Percentiles rank a stretch among this genome's conserved stretches.
These are phyloP conservation scores for Debaryomyces prosopidis DNA, from an alignment of 805 yeast genomes.

Conservation along the genomic window DNA sequence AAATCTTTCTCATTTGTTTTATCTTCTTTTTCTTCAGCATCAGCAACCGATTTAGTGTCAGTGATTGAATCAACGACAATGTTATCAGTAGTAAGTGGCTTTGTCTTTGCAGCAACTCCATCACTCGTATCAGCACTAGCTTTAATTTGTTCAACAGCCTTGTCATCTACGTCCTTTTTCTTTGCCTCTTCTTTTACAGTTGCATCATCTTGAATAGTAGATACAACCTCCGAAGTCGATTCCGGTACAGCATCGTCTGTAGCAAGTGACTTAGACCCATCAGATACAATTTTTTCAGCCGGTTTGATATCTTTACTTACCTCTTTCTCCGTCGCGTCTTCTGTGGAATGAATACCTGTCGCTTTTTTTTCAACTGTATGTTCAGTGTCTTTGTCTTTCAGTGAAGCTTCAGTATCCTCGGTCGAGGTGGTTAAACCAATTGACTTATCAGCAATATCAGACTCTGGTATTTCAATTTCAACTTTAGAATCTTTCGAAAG, in stretches of 20 bases:
- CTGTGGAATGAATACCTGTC: background rate
- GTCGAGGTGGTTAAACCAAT: no score
- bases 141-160: background rate
- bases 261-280: slow-evolving; percentile 5
- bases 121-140: background rate
- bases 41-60: background rate
- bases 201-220: background rate
- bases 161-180: background rate
- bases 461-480: no score
- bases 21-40: slow-evolving; percentile 8
- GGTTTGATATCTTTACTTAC: background rate
- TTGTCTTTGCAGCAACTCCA: background rate
- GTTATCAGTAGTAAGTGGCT: background rate
- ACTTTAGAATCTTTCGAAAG: no score
- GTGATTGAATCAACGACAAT: background rate
- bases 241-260: slow-evolving; percentile 8
- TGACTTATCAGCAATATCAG: no score
- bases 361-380: background rate
- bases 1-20: slow-evolving; percentile 10
- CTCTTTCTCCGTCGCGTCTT: background rate
- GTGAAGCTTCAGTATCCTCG: no score
- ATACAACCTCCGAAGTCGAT: slow-evolving; percentile 1
- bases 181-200: background rate
- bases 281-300: slow-evolving; percentile 8
- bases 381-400: slow-evolving; percentile 6